Evolutionary conservation across 345 rosid species (phyloP).

Genomic region (Kandelia obovata): DNA sequence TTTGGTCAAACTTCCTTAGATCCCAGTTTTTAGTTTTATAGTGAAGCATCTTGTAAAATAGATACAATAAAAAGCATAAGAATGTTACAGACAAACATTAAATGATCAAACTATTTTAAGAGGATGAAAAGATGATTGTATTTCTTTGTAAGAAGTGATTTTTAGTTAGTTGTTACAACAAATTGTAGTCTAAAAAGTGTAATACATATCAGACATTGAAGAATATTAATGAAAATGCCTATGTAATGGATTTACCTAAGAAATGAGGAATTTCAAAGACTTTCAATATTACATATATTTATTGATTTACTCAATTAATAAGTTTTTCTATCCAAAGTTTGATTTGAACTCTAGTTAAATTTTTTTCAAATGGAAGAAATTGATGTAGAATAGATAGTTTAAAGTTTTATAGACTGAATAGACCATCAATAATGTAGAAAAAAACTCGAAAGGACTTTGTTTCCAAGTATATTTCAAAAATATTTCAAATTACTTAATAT

Average conservation of each 20-base stretch:
- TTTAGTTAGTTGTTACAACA: not conserved
- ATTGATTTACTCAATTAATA: not conserved
- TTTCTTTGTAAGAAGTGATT: not conserved
- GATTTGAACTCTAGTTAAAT: not conserved
- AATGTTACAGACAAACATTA: not conserved
- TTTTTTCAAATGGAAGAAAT: too few species aligned
- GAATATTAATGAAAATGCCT: not conserved
- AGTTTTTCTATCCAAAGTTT: not conserved
- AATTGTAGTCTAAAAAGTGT: not conserved
- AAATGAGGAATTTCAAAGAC: not conserved
- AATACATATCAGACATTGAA: not conserved
- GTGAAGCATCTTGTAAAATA: not conserved
- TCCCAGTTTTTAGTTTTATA: not conserved
- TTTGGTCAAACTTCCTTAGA: not conserved
- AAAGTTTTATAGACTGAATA: rapidly evolving
- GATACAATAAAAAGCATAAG: not conserved
- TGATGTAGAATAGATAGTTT: too few species aligned
- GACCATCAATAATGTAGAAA: too few species aligned
- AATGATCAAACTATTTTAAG: not conserved
- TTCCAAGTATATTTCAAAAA: too few species aligned
- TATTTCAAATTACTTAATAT: too few species aligned
- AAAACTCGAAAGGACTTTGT: too few species aligned
- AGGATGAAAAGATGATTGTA: not conserved
- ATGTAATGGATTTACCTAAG: not conserved
- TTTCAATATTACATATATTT: not conserved